Base-by-base conservation (phyloP, 1,284 basidiomycete species). In the Phenoliferia sp. region DNA sequence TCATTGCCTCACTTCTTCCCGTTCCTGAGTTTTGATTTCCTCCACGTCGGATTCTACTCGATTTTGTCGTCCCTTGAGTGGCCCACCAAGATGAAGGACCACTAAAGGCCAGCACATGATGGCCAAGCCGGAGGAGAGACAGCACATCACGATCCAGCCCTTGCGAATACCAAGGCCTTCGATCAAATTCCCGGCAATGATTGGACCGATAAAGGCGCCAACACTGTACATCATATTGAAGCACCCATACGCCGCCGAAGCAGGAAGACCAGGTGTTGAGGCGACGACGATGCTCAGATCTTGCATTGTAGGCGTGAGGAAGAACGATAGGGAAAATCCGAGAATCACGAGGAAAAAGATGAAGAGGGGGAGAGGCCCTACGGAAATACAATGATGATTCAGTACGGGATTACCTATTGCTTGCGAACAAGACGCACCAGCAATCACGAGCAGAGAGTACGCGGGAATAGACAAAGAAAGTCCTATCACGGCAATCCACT, bases 171-270 rank as follows among this genome's bases (percentile, higher is more conserved):
- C 59, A 15, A 70, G 32, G 0, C 60, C 66, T 19, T 63, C 35
- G 16, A 73, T 31, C 16, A 74, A 36, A 48, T 76, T 74, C 3
- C 75, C 75, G 2, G 64, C 71, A 15, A 73, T 61, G 63, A 76
- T 74, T 7, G 73, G 73, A 1, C 74, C 72, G 28, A 76, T 33
- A 50, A 76, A 71, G 0, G 68, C 61, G 1, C 75, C 75, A 16
- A 75, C 28, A 3, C 69, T 71, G 68, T 71, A 75, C 1, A 66
- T 29, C 26, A 74, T 44, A 63, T 75, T 66, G 50, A 58, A 63
- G 9, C 29, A 3, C 32, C 39, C 69, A 26, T 69, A 73, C 2
- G 63, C 58, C 17, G 56, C 50, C 2, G 66, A 61, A 0, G 68
- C 64, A 2, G 65, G 63, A 1, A 75, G 48, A 2, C 58, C 65